A percentile compares a stretch with the other conserved stretches of the same genome.
These are phyloP conservation scores for Helotiales sp. DNA, from an alignment of 2,329 filamentous ascomycete genomes.

Conservation along the genomic window DNA sequence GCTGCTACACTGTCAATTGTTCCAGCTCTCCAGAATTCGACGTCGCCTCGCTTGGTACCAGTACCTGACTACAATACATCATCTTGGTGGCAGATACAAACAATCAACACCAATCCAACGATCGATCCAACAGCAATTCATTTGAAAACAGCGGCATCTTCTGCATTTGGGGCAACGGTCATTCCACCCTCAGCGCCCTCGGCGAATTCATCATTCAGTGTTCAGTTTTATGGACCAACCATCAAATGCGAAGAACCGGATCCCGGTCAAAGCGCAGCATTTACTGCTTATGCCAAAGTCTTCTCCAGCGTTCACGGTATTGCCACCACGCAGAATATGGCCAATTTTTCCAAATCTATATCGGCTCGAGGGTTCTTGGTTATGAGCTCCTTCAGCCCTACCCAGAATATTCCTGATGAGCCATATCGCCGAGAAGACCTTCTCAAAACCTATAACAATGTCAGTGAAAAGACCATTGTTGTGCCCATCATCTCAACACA, in stretches of 20 bases:
- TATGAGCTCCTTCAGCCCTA: background rate
- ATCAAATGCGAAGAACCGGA: slow-evolving; percentile 22
- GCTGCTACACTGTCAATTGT: slow-evolving; percentile 8
- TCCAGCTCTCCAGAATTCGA: background rate
- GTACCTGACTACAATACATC: background rate
- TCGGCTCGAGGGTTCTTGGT: background rate
- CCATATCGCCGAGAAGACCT: background rate
- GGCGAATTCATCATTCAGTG: slow-evolving; percentile 24
- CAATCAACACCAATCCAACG: background rate
- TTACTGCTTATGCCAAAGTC: slow-evolving; percentile 2
- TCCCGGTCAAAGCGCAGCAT: background rate
- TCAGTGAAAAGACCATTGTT: background rate
- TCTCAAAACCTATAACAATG: background rate
- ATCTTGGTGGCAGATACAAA: background rate
- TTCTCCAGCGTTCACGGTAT: background rate
- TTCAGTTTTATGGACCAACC: slow-evolving; percentile 29
- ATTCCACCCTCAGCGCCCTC: slow-evolving; percentile 16
- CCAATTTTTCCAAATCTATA: background rate
- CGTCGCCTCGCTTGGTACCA: background rate
- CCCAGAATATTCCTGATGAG: background rate
- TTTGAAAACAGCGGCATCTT: slow-evolving; percentile 9
- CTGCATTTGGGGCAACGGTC: slow-evolving; percentile 3
- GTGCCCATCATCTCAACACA: no score
- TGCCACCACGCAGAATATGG: background rate
- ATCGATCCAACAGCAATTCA: background rate